Base-by-base conservation (phyloP, 805 yeast genomes). In the Candida corydali region DNA sequence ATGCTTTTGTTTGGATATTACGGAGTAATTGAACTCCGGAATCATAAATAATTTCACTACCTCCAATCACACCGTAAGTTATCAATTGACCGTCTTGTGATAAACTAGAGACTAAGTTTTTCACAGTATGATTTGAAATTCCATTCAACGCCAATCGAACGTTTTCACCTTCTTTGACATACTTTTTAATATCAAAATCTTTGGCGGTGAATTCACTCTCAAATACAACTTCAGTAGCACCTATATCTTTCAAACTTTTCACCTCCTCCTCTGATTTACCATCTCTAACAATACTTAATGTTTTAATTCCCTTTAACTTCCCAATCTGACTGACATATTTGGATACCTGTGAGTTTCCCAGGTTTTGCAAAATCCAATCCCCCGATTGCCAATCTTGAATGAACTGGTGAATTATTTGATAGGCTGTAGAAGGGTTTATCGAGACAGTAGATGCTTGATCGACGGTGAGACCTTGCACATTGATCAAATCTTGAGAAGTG, bases 381-480 rank as follows among this genome's bases (percentile, higher is more conserved):
- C 23, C 28, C 9, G n/a, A 9, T 11, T 35, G 14, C 44, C 49
- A 50, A 22, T 47, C 48, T 33, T 70, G 63, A 39, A 62, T 75
- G 55, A 75, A 82, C 57, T 80, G 70, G 14, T 79, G 74, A 37
- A 88, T 77, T 79, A 91, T 70, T 57, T 85, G 85, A 51, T 78
- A 84, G 0, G 97, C 97, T 7, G 96, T 86, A 28, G 82, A 72
- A 3, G 97, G 96, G 57, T 89, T 89, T 34, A 89, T 96, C 5
- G 87, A 69, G 19, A 88, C 75, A 3, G 96, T 87, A 11, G 96
- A 95, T 10, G 91, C 96, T 38, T 79, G 77, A 38, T 63, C 67
- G 8, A 68, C 46, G n/a, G 55, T 43, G 17, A 63, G 49, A 11
- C 56, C 56, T 18, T 42, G 41, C 3, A 47, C 40, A 24, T 39